Evolutionary conservation across 192 early-diverging fungal species (phyloP).

Genomic region (Linnemannia exigua): DNA sequence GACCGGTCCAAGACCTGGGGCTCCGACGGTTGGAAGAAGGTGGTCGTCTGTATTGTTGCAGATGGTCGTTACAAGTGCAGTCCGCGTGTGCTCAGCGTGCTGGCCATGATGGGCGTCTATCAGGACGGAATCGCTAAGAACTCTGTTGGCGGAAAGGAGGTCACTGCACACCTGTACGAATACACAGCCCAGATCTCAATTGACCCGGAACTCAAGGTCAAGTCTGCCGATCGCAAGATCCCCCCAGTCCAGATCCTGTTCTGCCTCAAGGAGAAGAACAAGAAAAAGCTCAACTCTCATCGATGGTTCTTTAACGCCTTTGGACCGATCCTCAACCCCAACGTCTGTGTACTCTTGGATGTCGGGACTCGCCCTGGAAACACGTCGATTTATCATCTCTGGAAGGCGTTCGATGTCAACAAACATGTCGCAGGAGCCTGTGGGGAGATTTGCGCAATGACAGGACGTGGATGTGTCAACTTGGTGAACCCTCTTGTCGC

Average conservation of each 20-base stretch:
- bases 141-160: slow-evolving; percentile 72
- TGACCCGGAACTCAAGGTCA: slow-evolving; percentile 67
- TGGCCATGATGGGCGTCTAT: slow-evolving; percentile 83
- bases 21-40: slow-evolving; percentile 82
- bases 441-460: slow-evolving; percentile 85
- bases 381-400: slow-evolving; percentile 79
- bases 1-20: slow-evolving; percentile 77
- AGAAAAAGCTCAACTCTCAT: slow-evolving; percentile 75
- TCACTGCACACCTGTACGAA: slow-evolving; percentile 79
- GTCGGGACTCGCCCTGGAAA: slow-evolving; percentile 85
- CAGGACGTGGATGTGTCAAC: slow-evolving; percentile 68
- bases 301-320: slow-evolving; percentile 77
- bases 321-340: slow-evolving; percentile 69
- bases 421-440: slow-evolving; percentile 84
- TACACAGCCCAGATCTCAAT: slow-evolving; percentile 72
- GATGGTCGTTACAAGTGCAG: slow-evolving; percentile 83
- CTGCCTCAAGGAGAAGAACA: slow-evolving; percentile 82
- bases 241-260: slow-evolving; percentile 83
- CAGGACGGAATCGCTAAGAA: slow-evolving; percentile 81
- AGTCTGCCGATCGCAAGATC: slow-evolving; percentile 61
- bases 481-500: slow-evolving; percentile 82
- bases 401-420: slow-evolving; percentile 85
- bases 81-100: slow-evolving; percentile 70
- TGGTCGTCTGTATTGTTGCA: slow-evolving; percentile 82
- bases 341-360: slow-evolving; percentile 77